phyloP scores from a whole-genome alignment of 176 grass and related monocot species.

The Aegilops umbellulata region DNA sequence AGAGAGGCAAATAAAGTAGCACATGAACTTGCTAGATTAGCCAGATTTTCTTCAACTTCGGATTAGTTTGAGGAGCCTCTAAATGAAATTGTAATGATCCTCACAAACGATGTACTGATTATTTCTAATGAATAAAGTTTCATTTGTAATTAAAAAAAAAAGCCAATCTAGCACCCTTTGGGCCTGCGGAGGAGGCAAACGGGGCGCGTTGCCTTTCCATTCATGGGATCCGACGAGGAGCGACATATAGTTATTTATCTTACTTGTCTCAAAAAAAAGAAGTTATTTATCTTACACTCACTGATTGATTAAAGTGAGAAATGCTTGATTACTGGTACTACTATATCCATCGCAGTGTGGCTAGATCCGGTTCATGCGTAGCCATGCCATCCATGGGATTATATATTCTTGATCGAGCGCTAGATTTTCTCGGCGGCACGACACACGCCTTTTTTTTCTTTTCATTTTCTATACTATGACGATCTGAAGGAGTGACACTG shows the following conservation, averaged over 20 bases:
- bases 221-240: background rate
- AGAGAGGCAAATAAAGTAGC: too few relatives aligned
- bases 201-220: background rate
- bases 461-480: background rate
- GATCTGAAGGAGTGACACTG: background rate
- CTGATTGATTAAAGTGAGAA: background rate
- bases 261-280: too few relatives aligned
- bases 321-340: background rate
- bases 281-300: background rate
- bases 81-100: too few relatives aligned
- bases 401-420: background rate
- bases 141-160: too few relatives aligned
- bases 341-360: too few relatives aligned
- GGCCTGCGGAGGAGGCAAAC: background rate
- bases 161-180: background rate
- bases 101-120: too few relatives aligned
- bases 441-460: background rate
- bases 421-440: conserved; percentile 11
- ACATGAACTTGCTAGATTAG: too few relatives aligned
- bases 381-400: background rate
- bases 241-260: background rate
- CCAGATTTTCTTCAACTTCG: too few relatives aligned
- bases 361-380: too few relatives aligned
- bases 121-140: too few relatives aligned
- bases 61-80: too few relatives aligned